Conservation (phyloP, 192 early-diverging fungal species). For the Coemansia sp. region DNA sequence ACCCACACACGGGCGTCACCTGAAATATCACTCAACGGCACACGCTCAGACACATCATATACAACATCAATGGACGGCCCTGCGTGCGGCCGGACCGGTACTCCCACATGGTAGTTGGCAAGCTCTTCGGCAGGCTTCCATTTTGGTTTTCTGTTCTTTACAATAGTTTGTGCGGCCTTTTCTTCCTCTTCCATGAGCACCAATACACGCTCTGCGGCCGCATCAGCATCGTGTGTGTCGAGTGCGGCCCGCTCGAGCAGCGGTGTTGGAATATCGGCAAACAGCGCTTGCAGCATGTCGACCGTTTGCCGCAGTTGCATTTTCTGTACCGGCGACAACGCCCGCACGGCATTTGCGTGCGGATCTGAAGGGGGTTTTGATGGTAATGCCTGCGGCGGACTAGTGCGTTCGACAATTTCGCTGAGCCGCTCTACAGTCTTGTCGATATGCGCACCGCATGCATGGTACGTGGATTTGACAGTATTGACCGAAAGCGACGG, state of each 20-base stretch:
- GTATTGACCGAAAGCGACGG: slow-evolving; percentile 27
- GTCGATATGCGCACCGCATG: slow-evolving; percentile 28
- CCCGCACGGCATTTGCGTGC: background rate
- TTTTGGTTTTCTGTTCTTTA: slow-evolving; percentile 10
- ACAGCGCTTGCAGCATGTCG: slow-evolving; percentile 14
- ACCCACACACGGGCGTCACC: slow-evolving; percentile 39
- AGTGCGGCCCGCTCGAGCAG: slow-evolving; percentile 20
- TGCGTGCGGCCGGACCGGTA: background rate
- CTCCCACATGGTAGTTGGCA: slow-evolving; percentile 13
- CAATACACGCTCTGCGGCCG: slow-evolving; percentile 26
- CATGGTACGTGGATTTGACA: slow-evolving; percentile 38
- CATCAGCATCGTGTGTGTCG: slow-evolving; percentile 15
- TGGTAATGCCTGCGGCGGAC: background rate
- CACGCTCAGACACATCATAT: slow-evolving; percentile 22
- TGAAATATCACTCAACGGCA: slow-evolving; percentile 29
- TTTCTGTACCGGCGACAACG: background rate
- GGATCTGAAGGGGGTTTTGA: background rate
- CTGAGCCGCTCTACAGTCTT: slow-evolving; percentile 13
- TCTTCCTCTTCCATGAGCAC: background rate
- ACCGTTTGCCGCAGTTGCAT: background rate
- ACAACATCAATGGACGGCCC: background rate
- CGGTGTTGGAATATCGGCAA: slow-evolving; percentile 17
- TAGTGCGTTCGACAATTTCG: background rate
- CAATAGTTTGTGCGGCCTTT: background rate
- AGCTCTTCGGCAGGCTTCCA: slow-evolving; percentile 35